A percentile compares a stretch with the other conserved stretches of the same genome.
Evolutionary conservation across 2,329 filamentous ascomycete species (phyloP).

Genomic region (Domatiomyces catenatus): DNA sequence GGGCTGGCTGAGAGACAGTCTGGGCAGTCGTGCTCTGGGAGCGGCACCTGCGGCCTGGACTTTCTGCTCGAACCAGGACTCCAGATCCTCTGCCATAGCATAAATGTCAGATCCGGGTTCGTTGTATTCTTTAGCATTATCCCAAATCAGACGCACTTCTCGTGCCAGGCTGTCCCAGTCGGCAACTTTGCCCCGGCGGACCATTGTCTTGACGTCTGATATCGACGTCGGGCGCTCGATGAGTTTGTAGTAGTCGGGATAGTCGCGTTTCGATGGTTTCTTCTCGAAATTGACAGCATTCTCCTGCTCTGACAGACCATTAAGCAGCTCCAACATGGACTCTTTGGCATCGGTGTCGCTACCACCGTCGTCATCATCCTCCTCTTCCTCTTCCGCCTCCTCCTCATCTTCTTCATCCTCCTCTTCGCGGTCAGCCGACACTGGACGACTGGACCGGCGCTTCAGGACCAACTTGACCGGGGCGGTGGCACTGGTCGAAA

Average conservation of each 20-base stretch:
- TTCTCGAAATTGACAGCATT: conserved; percentile 40
- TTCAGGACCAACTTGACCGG: conserved; percentile 12
- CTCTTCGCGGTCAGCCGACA: conserved; percentile 4
- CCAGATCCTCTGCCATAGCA: conserved; percentile 58
- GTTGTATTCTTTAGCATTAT: conserved; percentile 77
- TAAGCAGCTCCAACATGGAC: conserved; percentile 10
- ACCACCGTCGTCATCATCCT: not conserved
- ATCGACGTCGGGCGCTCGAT: conserved; percentile 71
- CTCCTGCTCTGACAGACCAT: conserved; percentile 9
- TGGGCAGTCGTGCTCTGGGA: conserved; percentile 52
- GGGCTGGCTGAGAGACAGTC: conserved; percentile 39
- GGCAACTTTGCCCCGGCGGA: conserved; percentile 61
- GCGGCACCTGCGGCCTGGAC: conserved; percentile 55
- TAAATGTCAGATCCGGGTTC: conserved; percentile 82
- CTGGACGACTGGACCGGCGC: conserved; percentile 10
- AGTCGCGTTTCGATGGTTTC: conserved; percentile 39
- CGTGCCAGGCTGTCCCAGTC: conserved; percentile 71
- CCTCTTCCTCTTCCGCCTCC: not conserved
- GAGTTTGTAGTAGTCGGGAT: conserved; percentile 62
- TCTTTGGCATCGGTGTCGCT: conserved; percentile 4
- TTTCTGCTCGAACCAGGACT: conserved; percentile 37
- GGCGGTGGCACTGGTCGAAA: conserved; percentile 5
- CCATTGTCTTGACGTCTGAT: conserved; percentile 59
- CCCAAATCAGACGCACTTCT: conserved; percentile 67
- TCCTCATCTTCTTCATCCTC: not conserved